Conservation (phyloP, 192 early-diverging fungal genomes). For the Coemansia sp. region DNA sequence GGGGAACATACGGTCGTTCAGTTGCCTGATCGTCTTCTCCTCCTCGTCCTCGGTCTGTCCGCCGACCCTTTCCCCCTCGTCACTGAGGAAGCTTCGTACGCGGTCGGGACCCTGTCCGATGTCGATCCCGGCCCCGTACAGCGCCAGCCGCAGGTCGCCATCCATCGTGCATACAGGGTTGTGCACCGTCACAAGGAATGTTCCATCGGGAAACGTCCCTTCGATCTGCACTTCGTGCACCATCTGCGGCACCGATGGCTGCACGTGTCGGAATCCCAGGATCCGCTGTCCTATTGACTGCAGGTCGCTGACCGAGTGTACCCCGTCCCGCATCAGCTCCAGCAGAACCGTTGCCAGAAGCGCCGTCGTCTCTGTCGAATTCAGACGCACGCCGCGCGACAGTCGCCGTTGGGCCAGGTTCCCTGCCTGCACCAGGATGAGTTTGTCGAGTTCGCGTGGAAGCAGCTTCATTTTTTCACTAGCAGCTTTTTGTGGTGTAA, state of each 20-base stretch:
- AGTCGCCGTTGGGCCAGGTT: slow-evolving; percentile 86
- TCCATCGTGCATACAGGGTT: slow-evolving; percentile 83
- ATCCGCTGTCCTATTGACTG: slow-evolving; percentile 86
- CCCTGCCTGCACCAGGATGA: slow-evolving; percentile 86
- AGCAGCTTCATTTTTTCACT: slow-evolving; percentile 66
- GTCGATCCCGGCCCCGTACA: slow-evolving; percentile 85
- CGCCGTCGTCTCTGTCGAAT: slow-evolving; percentile 83
- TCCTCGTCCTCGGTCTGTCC: not conserved
- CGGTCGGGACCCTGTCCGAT: slow-evolving; percentile 59
- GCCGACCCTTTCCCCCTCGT: not conserved
- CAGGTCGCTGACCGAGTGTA: slow-evolving; percentile 80
- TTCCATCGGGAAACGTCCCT: slow-evolving; percentile 91
- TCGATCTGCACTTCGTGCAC: slow-evolving; percentile 87
- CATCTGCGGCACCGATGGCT: slow-evolving; percentile 65
- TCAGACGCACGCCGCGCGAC: slow-evolving; percentile 84
- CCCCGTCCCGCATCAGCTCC: slow-evolving; percentile 90
- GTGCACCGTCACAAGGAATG: slow-evolving; percentile 92
- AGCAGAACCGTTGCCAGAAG: slow-evolving; percentile 84
- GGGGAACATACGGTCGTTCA: slow-evolving; percentile 55
- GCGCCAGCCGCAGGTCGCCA: slow-evolving; percentile 78
- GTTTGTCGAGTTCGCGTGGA: slow-evolving; percentile 92
- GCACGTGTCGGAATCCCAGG: slow-evolving; percentile 83
- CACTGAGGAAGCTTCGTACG: slow-evolving; percentile 16
- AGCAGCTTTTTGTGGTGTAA: not conserved
- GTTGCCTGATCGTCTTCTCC: not conserved